Base-by-base conservation (phyloP, 1,284 basidiomycete species). In the Anthracocystis walkeri region DNA sequence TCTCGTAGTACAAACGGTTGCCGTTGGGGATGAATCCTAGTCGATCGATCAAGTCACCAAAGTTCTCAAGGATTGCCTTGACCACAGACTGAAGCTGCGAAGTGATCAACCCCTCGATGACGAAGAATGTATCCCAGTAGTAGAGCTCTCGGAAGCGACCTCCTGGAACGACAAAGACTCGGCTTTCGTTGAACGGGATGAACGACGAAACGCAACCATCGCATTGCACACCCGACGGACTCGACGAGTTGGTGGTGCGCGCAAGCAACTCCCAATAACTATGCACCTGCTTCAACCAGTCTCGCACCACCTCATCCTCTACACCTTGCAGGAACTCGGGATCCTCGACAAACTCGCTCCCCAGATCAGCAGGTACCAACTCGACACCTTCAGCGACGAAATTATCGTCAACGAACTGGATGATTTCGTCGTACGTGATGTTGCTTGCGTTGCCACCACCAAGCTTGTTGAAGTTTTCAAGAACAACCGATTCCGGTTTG, bases 1-100 rank as follows among this genome's bases (percentile, higher is more conserved):
- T 90, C 71, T 96, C 86, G 86, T 96, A 83, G 77, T 93, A 93
- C 53, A 91, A 91, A 4, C 92, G 88, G 16, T 93, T 94, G 14
- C 95, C 95, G 81, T 97, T 97, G 2, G 94, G 94, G 74, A 97
- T 91, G 86, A 96, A 97, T 0, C 94, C 94, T 61, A 97, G 87
- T 82, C 95, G 90, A 81, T 97, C 94, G 93, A 96, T 94, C 81
- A 97, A 95, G 87, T 96, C 95, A 20, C 67, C 72, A 65, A 81
- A 81, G 56, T 82, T 82, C 21, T 80, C 66, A 27, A 82, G 65
- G 20, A 77, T 92, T 14, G 88, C 90, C 77, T 92, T 92, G 59
- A 89, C 92, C 54, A 93, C 88, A 65, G 88, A 87, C 78, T 90
- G 90, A 21, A 96, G 88, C 82, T 92, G 89, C 2, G 92, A 93